phyloP scores from a whole-genome alignment of 1,139 yeast genomes.

The Candida buenavistaensis region DNA sequence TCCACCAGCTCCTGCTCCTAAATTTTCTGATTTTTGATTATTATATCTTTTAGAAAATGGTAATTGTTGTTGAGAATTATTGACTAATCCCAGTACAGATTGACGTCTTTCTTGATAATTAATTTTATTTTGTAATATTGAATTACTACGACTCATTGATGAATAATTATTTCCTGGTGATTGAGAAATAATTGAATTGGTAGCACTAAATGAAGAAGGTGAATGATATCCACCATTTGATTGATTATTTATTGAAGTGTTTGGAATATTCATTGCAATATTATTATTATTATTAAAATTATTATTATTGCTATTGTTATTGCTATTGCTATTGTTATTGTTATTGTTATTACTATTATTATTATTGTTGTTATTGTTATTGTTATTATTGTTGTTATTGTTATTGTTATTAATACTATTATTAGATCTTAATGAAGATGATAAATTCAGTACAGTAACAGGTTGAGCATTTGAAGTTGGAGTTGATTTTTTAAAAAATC shows the following conservation, averaged over 20 bases:
- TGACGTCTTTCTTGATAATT: slow-evolving; percentile 40
- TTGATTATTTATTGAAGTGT: slow-evolving; percentile 14
- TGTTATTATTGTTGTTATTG: too few relatives aligned
- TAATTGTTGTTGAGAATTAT: slow-evolving; percentile 32
- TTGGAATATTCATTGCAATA: slow-evolving; percentile 16
- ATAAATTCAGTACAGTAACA: slow-evolving; percentile 36
- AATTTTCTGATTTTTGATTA: slow-evolving; percentile 76
- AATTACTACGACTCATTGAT: slow-evolving; percentile 27
- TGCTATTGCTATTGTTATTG: too few relatives aligned
- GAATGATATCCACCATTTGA: slow-evolving; percentile 3
- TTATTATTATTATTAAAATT: too few relatives aligned
- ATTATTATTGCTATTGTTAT: too few relatives aligned
- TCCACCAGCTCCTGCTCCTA: slow-evolving; percentile 98
- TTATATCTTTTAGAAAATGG: slow-evolving; percentile 76
- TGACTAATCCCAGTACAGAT: slow-evolving; percentile 34
- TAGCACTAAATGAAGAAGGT: slow-evolving; percentile 26
- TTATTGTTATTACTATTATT: too few relatives aligned
- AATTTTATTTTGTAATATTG: slow-evolving; percentile 30
- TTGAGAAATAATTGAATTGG: slow-evolving; percentile 33
- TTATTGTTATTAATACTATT: too few relatives aligned
- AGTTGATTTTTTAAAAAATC: slow-evolving; percentile 54
- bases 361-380: too few relatives aligned
- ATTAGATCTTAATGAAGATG: slow-evolving; percentile 39
- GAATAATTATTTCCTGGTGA: slow-evolving; percentile 24
- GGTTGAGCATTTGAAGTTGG: slow-evolving; percentile 28